Percentiles rank a stretch among this genome's conserved stretches.
These are phyloP conservation scores for Penicillium sp. DNA, from an alignment of 2,329 filamentous ascomycete genomes.

Conservation along the genomic window DNA sequence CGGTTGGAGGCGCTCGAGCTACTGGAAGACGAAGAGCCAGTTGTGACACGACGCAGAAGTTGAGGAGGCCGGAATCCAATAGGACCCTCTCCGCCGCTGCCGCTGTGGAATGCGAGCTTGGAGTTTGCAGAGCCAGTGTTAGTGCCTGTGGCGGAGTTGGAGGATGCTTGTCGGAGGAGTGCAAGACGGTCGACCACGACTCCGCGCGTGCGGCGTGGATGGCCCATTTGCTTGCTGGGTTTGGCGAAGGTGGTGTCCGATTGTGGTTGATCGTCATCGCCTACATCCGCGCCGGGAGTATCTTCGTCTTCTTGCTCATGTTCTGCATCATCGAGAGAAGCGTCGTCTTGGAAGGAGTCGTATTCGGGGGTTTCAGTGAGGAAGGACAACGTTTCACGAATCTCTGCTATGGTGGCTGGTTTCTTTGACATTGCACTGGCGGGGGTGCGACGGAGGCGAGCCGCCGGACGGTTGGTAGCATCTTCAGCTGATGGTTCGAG, in stretches of 20 bases:
- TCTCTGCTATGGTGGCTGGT: conserved; percentile 73
- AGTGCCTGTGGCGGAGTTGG: conserved; percentile 38
- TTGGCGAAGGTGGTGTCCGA: conserved; percentile 30
- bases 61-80: conserved; percentile 38
- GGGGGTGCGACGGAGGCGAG: conserved; percentile 62
- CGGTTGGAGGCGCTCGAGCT: conserved; percentile 24
- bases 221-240: too few relatives aligned
- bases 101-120: conserved; percentile 38
- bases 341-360: conserved; percentile 56
- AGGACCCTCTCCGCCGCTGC: conserved; percentile 17
- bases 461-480: conserved; percentile 54
- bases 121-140: conserved; percentile 25
- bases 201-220: conserved; percentile 42
- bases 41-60: conserved; percentile 33
- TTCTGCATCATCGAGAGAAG: conserved; percentile 47
- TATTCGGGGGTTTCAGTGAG: conserved; percentile 69
- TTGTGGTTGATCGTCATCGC: conserved; percentile 24
- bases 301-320: conserved; percentile 21
- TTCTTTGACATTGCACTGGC: conserved; percentile 58
- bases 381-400: conserved; percentile 79
- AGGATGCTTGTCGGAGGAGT: conserved; percentile 47
- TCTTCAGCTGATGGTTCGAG: conserved; percentile 43
- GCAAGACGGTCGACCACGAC: conserved; percentile 48
- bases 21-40: conserved; percentile 30
- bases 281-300: conserved; percentile 18